Conservation (phyloP, 352 stramenopile species). For the Globisporangium nunn region DNA sequence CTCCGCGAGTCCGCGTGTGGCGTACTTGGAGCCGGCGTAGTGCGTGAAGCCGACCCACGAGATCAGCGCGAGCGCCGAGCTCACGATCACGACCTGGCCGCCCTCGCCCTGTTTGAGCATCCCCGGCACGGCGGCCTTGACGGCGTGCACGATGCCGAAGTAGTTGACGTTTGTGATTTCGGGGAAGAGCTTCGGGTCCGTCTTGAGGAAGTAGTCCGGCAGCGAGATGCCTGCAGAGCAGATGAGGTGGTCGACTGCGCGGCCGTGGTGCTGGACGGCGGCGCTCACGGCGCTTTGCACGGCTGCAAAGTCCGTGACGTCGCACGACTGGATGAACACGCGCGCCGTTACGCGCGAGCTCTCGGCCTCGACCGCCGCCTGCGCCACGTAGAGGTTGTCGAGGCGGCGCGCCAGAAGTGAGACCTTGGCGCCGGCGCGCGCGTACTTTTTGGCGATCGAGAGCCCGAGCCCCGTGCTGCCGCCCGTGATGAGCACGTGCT, state of each 20-base stretch:
- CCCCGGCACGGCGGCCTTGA: slow-evolving; percentile 73
- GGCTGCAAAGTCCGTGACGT: slow-evolving; percentile 56
- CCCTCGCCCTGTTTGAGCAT: slow-evolving; percentile 60
- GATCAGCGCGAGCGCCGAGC: slow-evolving; percentile 56
- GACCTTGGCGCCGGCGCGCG: slow-evolving; percentile 56
- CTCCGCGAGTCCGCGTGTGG: slow-evolving; percentile 70
- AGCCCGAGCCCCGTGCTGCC: slow-evolving; percentile 66
- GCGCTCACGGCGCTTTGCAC: slow-evolving; percentile 55
- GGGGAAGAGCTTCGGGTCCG: slow-evolving; percentile 61
- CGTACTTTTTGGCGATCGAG: slow-evolving; percentile 62
- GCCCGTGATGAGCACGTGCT: slow-evolving; percentile 64
- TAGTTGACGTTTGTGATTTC: slow-evolving; percentile 87
- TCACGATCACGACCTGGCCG: slow-evolving; percentile 68
- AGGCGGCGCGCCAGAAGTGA: slow-evolving; percentile 59
- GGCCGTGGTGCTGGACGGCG: slow-evolving; percentile 62
- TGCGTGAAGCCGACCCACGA: slow-evolving; percentile 81
- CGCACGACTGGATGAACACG: slow-evolving; percentile 69
- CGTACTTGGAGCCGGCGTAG: slow-evolving; percentile 81
- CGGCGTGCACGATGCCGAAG: slow-evolving; percentile 70
- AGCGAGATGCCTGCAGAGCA: slow-evolving; percentile 54
- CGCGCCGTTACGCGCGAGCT: slow-evolving; percentile 19
- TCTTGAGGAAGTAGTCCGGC: slow-evolving; percentile 72
- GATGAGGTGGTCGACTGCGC: slow-evolving; percentile 61
- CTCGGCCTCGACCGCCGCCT: slow-evolving; percentile 49
- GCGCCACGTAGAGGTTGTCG: slow-evolving; percentile 53